Conservation (phyloP, 2,329 filamentous ascomycete genomes). For the Claviceps lovelessii region DNA sequence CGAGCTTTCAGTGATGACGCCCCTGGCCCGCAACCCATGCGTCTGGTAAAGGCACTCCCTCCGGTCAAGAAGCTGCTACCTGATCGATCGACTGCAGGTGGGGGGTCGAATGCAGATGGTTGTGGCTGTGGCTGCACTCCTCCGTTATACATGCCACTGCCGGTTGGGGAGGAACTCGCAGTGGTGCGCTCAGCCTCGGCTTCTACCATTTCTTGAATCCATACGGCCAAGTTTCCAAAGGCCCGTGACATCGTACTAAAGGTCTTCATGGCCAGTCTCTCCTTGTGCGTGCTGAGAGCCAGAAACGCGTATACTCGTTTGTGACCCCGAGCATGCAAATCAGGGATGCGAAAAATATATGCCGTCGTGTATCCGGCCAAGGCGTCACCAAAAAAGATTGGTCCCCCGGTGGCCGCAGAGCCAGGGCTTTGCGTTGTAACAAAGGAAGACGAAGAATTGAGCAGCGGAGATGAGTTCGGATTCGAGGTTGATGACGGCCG, state of each 20-base stretch:
- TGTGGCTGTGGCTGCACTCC: constrained; percentile 17
- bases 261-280: constrained; percentile 50
- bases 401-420: constrained; percentile 44
- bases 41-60: constrained; percentile 40
- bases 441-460: constrained; percentile 30
- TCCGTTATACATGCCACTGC: constrained; percentile 25
- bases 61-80: constrained; percentile 43
- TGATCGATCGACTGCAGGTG: constrained; percentile 22
- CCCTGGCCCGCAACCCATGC: constrained; percentile 42
- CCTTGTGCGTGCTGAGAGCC: constrained; percentile 49
- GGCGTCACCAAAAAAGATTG: constrained; percentile 55
- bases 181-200: constrained; percentile 43
- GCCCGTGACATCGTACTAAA: constrained; percentile 47
- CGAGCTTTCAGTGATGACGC: constrained; percentile 42
- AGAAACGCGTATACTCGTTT: constrained; percentile 57
- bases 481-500: constrained; percentile 33
- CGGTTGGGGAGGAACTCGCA: constrained; percentile 28
- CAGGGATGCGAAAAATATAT: constrained; percentile 56
- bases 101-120: constrained; percentile 16
- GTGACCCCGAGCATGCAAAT: constrained; percentile 51
- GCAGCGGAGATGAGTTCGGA: constrained; percentile 21
- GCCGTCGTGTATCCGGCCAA: constrained; percentile 53
- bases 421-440: constrained; percentile 40
- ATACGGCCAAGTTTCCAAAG: constrained; percentile 49
- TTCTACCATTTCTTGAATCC: constrained; percentile 52